Evolutionary conservation across 495 filamentous ascomycete genomes (phyloP).

Genomic region (Aspergillus heteromorphus): DNA sequence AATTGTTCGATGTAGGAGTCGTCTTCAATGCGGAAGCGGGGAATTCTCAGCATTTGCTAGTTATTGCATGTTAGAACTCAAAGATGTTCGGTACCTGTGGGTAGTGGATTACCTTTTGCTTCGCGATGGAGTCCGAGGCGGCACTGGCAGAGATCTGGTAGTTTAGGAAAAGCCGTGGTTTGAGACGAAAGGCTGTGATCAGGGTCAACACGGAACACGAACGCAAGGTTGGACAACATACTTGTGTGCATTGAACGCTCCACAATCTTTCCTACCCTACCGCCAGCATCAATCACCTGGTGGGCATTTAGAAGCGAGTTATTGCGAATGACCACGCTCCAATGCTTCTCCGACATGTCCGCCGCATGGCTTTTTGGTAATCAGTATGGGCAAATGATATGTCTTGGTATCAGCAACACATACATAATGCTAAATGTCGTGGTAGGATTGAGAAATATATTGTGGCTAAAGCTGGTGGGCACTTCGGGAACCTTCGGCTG

Average conservation of each 20-base stretch:
- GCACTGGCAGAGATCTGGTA: constrained; percentile 1
- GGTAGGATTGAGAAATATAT: constrained; percentile 2
- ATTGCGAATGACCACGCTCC: constrained; percentile 2
- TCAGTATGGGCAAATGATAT: background rate
- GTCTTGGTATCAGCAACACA: too few relatives aligned
- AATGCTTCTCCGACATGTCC: constrained; percentile 6
- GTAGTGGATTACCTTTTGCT: background rate
- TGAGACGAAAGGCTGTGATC: constrained; percentile 1
- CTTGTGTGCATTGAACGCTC: constrained; percentile 5
- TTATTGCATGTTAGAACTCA: background rate
- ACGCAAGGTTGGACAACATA: background rate
- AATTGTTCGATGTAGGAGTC: constrained; percentile 6
- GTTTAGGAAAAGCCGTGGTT: background rate
- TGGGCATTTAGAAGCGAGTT: constrained; percentile 8
- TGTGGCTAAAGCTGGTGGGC: constrained; percentile 3
- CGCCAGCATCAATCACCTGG: background rate
- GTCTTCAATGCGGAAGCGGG: constrained; percentile 5
- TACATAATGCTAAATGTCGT: constrained; percentile 5
- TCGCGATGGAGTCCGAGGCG: background rate
- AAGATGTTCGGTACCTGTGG: background rate
- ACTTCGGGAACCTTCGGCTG: background rate
- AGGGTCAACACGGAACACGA: background rate
- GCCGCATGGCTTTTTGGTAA: background rate
- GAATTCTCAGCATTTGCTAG: constrained; percentile 6
- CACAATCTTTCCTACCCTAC: background rate